Evolutionary conservation across 2,329 filamentous ascomycete species (phyloP), one percentile per base, ranked within the genome.

Genomic region (Exophiala alcalophila): DNA sequence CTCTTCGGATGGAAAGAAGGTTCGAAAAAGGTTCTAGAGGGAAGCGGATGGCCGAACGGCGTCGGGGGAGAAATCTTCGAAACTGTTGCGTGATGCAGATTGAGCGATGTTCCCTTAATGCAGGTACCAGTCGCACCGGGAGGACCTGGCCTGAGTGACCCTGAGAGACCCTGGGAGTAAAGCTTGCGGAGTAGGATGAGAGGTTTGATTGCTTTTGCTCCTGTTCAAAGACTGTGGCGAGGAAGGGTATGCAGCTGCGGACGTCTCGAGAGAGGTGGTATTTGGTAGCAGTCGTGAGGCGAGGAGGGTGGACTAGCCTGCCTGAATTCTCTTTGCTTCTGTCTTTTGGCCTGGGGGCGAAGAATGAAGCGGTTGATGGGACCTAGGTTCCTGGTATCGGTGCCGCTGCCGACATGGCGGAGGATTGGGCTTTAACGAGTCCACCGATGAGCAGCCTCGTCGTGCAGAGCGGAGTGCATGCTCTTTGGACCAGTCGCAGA

Each of bases 181-280:
- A 38, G 45, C 40, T 47, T 34, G 34, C 18, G 47, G 19, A 11
- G 26, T 35, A 36, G 29, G 40, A 28, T 35, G 20, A 33, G 33
- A 48, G 29, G 42, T 19, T 21, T 32, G 37, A 51, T 54, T 49
- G 48, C 48, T 54, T 54, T 40, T 54, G 48, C 40, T 47, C 45
- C 46, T 52, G 39, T 36, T 47, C 45, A 52, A 46, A 42, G 42
- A 44, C 49, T 33, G 49, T 52, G 49, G 41, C 45, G 25, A 49
- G 33, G 35, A 24, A 36, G 28, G 24, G 46, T 19, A 15, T 21
- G 21, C 12, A 40, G 29, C 20, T 30, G 38, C 26, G 38, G 26
- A 40, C n/a, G 30, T 21, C 30, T 38, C 24, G 21, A 14, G 4
- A 18, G 12, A 20, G 14, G 8, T 38, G 14, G 11, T 11, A 15